A percentile compares a stretch with the other conserved stretches of the same genome.
Evolutionary conservation across 371 early-diverging fungal genomes (phyloP).

Genomic region (Scutellospora calospora): DNA sequence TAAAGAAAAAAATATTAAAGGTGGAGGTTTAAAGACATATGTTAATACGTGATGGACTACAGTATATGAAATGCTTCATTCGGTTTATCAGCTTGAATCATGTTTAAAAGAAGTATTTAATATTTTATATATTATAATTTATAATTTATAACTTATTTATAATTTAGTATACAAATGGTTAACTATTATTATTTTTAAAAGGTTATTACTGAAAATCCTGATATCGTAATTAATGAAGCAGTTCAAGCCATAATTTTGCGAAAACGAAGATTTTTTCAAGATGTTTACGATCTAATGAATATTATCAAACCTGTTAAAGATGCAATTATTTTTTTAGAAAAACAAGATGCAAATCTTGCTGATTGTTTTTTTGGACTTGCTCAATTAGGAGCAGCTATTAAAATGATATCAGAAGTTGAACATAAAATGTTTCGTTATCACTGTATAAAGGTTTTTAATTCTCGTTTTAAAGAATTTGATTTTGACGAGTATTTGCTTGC

Average conservation of each 20-base stretch:
- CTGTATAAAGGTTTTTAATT: conserved; percentile 1
- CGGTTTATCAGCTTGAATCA: conserved; percentile 3
- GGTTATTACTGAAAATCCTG: too few relatives aligned
- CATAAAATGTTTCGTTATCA: neutral
- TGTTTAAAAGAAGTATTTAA: conserved; percentile 8
- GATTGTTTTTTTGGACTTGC: neutral
- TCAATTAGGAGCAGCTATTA: neutral
- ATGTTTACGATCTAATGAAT: neutral
- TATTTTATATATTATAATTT: too few relatives aligned
- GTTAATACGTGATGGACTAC: neutral
- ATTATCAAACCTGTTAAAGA: neutral
- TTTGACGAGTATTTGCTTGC: neutral
- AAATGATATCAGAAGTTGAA: neutral
- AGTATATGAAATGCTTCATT: neutral
- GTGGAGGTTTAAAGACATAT: conserved; percentile 8
- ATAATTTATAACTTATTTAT: too few relatives aligned
- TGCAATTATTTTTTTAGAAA: neutral
- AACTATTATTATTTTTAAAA: too few relatives aligned
- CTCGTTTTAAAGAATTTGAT: neutral
- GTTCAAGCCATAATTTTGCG: too few relatives aligned
- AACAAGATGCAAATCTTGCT: neutral
- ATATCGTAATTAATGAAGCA: too few relatives aligned
- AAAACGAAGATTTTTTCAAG: too few relatives aligned
- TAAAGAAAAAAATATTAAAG: too few relatives aligned
- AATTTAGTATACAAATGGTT: too few relatives aligned